phyloP scores from a whole-genome alignment of 345 rosid genomes.

The thale cress (Arabidopsis thaliana) region TAIR10.1 NC_003076.8:7045501-7046000 shows the following conservation, averaged over 20 bases:
- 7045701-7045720: conserved; percentile 30
- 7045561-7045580: conserved; percentile 11
- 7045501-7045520: conserved; percentile 28
- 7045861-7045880: conserved; percentile 11
- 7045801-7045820: conserved; percentile 22
- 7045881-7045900: conserved; percentile 15
- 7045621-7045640: conserved; percentile 9
- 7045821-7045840: conserved; percentile 28
- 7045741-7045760: conserved; percentile 27
- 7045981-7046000: too few species aligned
- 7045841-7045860: not conserved
- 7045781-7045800: conserved; percentile 37
- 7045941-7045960: not conserved
- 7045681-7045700: conserved; percentile 32
- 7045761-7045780: conserved; percentile 36
- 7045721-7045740: conserved; percentile 26
- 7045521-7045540: conserved; percentile 35
- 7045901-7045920: conserved; percentile 22
- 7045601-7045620: conserved; percentile 24
- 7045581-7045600: conserved; percentile 24
- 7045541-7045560: conserved; percentile 38
- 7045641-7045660: conserved; percentile 31
- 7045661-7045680: conserved; percentile 43
- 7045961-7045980: not conserved
- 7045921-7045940: not conserved